Evolutionary conservation across 495 filamentous ascomycete species (phyloP).

Genomic region (Tuber magnatum): DNA sequence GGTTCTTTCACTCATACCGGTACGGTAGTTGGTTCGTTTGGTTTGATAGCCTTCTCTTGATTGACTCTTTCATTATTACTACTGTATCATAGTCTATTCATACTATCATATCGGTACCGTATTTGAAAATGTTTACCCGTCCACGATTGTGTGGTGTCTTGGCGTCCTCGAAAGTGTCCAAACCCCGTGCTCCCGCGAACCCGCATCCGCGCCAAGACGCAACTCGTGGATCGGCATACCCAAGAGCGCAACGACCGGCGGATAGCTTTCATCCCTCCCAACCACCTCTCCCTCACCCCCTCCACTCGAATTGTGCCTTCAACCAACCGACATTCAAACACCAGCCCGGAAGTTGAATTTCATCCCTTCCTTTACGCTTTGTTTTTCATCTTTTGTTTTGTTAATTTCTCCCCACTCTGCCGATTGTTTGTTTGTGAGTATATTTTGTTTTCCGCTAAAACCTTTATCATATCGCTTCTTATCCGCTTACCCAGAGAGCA

Average conservation of each 20-base stretch:
- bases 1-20: no score
- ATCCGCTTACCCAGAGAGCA: neutral
- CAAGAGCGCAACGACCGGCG: neutral
- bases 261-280: constrained; percentile 3
- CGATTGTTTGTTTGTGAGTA: neutral
- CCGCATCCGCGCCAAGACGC: neutral
- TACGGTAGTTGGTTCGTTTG: no score
- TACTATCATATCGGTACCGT: no score
- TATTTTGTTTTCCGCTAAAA: neutral
- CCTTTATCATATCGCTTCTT: neutral
- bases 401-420: neutral
- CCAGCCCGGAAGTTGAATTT: neutral
- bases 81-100: no score
- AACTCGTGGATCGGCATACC: neutral
- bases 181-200: neutral
- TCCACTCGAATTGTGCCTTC: neutral
- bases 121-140: neutral
- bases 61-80: neutral
- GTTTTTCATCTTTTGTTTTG: neutral
- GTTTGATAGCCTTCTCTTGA: neutral
- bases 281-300: neutral
- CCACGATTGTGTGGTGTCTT: neutral
- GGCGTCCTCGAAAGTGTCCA: neutral
- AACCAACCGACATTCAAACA: neutral
- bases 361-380: neutral